These are phyloP conservation scores for Paecilomyces dactylethromorphus DNA, from an alignment of 2,329 filamentous ascomycete species.

Conservation along the genomic window DNA sequence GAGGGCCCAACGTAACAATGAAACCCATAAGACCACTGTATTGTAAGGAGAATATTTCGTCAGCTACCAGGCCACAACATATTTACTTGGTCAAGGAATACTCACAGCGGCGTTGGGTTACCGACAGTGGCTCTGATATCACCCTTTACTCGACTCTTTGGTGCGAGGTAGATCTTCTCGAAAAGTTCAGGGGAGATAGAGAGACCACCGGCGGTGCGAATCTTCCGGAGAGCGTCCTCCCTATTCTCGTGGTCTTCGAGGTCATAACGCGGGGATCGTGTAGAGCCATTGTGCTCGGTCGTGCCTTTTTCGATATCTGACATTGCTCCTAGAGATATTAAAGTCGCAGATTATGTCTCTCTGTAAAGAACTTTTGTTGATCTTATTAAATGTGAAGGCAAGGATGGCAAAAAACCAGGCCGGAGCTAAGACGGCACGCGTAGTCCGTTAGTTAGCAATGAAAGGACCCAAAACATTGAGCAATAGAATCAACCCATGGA, in stretches of 20 bases:
- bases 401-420: not conserved
- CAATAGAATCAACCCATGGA: not conserved
- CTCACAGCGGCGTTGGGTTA: slow-evolving; percentile 23
- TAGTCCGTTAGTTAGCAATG: not conserved
- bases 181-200: slow-evolving; percentile 49
- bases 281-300: not conserved
- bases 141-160: slow-evolving; percentile 26
- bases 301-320: not conserved
- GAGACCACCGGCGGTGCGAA: slow-evolving; percentile 48
- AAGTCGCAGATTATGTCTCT: not conserved
- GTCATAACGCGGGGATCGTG: not conserved
- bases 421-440: not conserved
- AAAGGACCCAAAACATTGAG: not conserved
- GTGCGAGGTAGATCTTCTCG: slow-evolving; percentile 44
- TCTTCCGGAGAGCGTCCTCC: slow-evolving; percentile 33
- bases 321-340: not conserved
- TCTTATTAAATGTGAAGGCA: not conserved
- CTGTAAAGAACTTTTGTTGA: not conserved
- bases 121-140: slow-evolving; percentile 19
- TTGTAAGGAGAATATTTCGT: not conserved
- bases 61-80: slow-evolving; percentile 34
- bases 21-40: slow-evolving; percentile 49
- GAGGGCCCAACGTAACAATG: slow-evolving; percentile 43
- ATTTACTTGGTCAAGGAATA: slow-evolving; percentile 38
- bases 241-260: not conserved